A percentile compares a stretch with the other conserved stretches of the same genome.
phyloP scores from a whole-genome alignment of 108 stramenopile genomes.

The Chaetoceros tenuissimus region DNA sequence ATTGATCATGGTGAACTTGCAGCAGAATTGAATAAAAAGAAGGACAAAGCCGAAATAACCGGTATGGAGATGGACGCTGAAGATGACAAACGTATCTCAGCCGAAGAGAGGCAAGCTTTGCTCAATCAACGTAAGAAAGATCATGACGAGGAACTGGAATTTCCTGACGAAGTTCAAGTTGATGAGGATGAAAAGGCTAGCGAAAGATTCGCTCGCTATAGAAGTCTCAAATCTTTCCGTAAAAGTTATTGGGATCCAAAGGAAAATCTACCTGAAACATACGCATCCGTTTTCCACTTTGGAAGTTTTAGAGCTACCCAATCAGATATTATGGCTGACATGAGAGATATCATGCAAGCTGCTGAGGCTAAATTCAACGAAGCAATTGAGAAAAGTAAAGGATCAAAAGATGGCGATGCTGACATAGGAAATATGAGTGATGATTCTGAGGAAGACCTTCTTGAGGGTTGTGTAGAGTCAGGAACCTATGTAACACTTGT shows the following conservation, averaged over 20 bases:
- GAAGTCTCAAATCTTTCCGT: slow-evolving; percentile 88
- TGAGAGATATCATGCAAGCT: slow-evolving; percentile 53
- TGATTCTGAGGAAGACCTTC: slow-evolving; percentile 51
- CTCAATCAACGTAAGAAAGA: slow-evolving; percentile 61
- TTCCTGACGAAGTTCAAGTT: slow-evolving; percentile 97
- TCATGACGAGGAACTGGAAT: slow-evolving; percentile 81
- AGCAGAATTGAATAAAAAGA: slow-evolving; percentile 53
- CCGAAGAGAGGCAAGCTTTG: slow-evolving; percentile 48
- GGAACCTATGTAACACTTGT: slow-evolving; percentile 85
- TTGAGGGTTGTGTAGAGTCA: slow-evolving; percentile 73
- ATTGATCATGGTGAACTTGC: slow-evolving; percentile 79
- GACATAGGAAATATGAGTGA: slow-evolving; percentile 39
- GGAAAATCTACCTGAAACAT: slow-evolving; percentile 93
- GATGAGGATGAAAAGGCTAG: slow-evolving; percentile 80
- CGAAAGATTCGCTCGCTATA: slow-evolving; percentile 94
- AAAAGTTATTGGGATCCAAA: slow-evolving; percentile 94
- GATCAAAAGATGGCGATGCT: slow-evolving; percentile 1
- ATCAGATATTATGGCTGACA: slow-evolving; percentile 62
- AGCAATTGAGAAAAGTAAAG: slow-evolving; percentile 25
- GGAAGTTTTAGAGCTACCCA: slow-evolving; percentile 81
- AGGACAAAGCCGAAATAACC: slow-evolving; percentile 24
- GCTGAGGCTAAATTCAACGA: slow-evolving; percentile 24
- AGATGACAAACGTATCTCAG: slow-evolving; percentile 50
- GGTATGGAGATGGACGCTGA: slow-evolving; percentile 65
- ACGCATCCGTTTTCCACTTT: slow-evolving; percentile 92